Conservation (phyloP, 1,284 basidiomycete species). For the Rhodotorula sp. region DNA sequence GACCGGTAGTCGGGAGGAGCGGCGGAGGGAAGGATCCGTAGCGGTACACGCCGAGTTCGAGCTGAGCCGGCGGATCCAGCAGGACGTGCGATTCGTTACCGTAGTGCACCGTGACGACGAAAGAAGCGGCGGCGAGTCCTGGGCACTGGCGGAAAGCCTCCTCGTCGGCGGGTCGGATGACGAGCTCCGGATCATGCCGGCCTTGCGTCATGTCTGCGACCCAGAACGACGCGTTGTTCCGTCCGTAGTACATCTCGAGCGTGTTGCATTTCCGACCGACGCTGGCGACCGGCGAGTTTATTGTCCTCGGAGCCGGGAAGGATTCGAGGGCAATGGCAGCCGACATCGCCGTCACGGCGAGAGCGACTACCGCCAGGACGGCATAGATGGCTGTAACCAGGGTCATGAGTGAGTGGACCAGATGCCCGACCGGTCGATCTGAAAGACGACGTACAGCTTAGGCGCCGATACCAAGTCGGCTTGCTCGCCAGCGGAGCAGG, state of each 20-base stretch:
- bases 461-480: too few relatives aligned
- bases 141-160: not conserved
- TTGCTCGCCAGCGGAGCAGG: too few relatives aligned
- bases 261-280: not conserved
- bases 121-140: not conserved
- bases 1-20: not conserved
- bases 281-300: not conserved
- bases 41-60: not conserved
- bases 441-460: too few relatives aligned
- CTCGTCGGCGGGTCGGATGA: not conserved
- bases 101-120: not conserved
- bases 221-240: constrained; percentile 1
- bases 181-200: not conserved
- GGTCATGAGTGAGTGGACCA: too few relatives aligned
- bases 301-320: too few relatives aligned
- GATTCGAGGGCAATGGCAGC: too few relatives aligned
- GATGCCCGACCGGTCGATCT: too few relatives aligned
- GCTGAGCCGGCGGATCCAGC: not conserved
- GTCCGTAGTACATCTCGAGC: not conserved
- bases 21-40: not conserved
- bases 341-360: too few relatives aligned
- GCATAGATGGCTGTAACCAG: too few relatives aligned
- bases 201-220: not conserved
- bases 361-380: too few relatives aligned
- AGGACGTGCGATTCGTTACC: not conserved